Percentiles rank a stretch among this genome's conserved stretches.
phyloP scores from a whole-genome alignment of 23 red algal species.

The Gracilaria domingensis region DNA sequence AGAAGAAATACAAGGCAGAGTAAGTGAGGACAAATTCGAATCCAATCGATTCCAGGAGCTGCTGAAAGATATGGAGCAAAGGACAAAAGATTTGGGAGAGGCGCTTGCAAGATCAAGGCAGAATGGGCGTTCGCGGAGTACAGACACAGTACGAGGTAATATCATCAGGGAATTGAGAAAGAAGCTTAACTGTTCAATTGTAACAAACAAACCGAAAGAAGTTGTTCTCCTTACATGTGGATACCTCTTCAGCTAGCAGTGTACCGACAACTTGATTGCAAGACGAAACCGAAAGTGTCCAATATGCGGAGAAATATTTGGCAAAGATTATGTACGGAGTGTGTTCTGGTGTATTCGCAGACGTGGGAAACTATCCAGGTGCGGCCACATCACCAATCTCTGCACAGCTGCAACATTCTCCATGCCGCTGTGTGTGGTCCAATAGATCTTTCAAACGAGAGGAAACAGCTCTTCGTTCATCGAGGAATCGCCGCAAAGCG shows the following conservation, averaged over 20 bases:
- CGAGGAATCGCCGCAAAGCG: conserved; percentile 30
- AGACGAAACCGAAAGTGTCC: conserved; percentile 97
- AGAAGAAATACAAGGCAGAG: conserved; percentile 31
- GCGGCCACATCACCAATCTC: conserved; percentile 5
- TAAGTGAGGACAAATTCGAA: conserved; percentile 54
- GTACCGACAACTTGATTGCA: conserved; percentile 91
- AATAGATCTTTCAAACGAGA: conserved; percentile 2
- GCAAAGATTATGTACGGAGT: conserved; percentile 78
- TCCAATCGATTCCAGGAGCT: conserved; percentile 52
- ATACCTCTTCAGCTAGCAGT: conserved; percentile 94
- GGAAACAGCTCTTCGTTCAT: conserved; percentile 16
- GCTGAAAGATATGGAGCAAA: conserved; percentile 29
- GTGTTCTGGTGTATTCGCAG: conserved; percentile 85
- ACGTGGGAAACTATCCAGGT: conserved; percentile 21
- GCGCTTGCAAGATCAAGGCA: conserved; percentile 40
- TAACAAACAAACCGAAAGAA: conserved; percentile 84
- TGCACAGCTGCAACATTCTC: conserved; percentile 24
- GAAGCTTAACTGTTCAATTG: conserved; percentile 87
- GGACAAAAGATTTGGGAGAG: conserved; percentile 39
- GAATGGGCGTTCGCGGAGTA: conserved; percentile 42
- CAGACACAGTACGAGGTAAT: conserved; percentile 73
- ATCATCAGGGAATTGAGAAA: conserved; percentile 80
- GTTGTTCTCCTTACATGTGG: conserved; percentile 90
- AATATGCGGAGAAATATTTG: conserved; percentile 87
- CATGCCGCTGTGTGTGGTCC: conserved; percentile 23